A percentile compares a stretch with the other conserved stretches of the same genome.
phyloP scores from a whole-genome alignment of 805 yeast species.

The Candida succiphila region DNA sequence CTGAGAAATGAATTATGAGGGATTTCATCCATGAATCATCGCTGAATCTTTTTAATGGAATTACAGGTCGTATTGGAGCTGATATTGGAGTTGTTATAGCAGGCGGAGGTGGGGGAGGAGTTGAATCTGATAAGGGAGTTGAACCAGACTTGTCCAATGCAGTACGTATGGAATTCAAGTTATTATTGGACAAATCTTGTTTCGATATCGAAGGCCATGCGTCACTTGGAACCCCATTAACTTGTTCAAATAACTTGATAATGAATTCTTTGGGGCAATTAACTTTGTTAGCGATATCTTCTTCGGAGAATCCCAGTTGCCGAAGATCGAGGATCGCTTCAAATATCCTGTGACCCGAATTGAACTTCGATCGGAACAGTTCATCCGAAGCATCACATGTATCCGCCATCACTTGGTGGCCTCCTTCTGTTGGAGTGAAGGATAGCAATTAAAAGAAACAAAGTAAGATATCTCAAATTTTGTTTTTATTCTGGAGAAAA shows the following conservation, averaged over 20 bases:
- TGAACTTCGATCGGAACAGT: too few species aligned
- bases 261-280: background rate
- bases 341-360: too few species aligned
- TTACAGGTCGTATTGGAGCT: too few species aligned
- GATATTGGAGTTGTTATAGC: background rate
- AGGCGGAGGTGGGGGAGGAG: background rate
- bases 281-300: slow-evolving; percentile 5
- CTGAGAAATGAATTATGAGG: slow-evolving; percentile 3
- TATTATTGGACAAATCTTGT: too few species aligned
- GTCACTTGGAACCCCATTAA: background rate
- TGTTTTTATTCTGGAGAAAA: too few species aligned
- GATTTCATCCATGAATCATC: slow-evolving; percentile 3
- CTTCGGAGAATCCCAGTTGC: slow-evolving; percentile 11
- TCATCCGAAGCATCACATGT: background rate
- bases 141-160: too few species aligned
- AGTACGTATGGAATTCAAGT: too few species aligned
- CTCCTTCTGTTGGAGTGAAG: background rate
- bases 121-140: background rate
- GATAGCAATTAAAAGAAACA: background rate
- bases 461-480: background rate
- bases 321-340: slow-evolving; percentile 14
- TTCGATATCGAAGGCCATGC: background rate
- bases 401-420: background rate
- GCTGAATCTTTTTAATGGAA: too few species aligned
- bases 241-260: background rate